These are phyloP conservation scores for Sporothrix variecibatus DNA, from an alignment of 2,329 filamentous ascomycete species.

Conservation along the genomic window DNA sequence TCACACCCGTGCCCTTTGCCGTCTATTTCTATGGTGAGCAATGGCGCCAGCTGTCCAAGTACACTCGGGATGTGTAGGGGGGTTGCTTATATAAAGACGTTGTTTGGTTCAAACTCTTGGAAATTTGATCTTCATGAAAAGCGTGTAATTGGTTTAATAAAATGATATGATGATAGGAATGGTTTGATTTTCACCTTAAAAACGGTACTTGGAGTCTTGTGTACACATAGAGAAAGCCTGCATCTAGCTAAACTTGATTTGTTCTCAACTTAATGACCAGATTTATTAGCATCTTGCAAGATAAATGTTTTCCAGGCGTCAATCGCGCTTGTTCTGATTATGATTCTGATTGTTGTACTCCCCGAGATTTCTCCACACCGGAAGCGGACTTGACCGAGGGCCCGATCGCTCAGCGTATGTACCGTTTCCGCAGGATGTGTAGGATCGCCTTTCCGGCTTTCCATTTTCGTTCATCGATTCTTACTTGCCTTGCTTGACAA, in stretches of 20 bases:
- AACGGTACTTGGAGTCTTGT: not conserved
- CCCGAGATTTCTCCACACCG: not conserved
- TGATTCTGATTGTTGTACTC: not conserved
- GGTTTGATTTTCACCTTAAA: not conserved
- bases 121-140: not conserved
- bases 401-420: not conserved
- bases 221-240: not conserved
- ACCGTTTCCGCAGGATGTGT: not conserved
- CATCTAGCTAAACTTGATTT: not conserved
- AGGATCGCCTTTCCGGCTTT: not conserved
- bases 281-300: too few relatives aligned
- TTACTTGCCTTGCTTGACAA: not conserved
- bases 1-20: conserved; percentile 54
- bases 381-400: not conserved
- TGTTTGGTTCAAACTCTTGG: not conserved
- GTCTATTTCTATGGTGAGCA: conserved; percentile 52
- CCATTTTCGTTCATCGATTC: not conserved
- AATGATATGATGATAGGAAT: conserved; percentile 31
- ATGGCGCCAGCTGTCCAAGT: conserved; percentile 55
- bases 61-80: conserved; percentile 43
- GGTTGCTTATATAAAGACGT: too few relatives aligned
- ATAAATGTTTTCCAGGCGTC: not conserved
- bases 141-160: not conserved
- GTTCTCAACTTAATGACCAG: not conserved
- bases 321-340: not conserved